phyloP scores from a whole-genome alignment of 495 filamentous ascomycete genomes.

The Neurospora africana region DNA sequence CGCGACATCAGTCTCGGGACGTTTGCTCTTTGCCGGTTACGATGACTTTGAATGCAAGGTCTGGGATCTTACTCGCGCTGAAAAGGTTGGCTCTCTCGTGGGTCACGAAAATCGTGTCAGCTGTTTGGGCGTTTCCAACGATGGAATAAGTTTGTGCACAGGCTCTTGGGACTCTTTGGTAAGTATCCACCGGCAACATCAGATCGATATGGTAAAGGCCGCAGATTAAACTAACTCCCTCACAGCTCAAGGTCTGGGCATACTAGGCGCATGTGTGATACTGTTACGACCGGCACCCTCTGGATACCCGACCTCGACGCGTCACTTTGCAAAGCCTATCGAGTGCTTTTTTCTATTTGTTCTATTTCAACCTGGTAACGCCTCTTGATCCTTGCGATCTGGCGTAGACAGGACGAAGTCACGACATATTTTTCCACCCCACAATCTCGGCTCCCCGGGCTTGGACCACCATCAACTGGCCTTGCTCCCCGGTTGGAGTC shows the following conservation, averaged over 20 bases:
- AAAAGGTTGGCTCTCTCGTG: conserved; percentile 90
- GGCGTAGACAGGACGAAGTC: conserved; percentile 44
- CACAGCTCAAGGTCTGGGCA: conserved; percentile 81
- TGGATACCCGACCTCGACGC: conserved; percentile 22
- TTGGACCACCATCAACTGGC: conserved; percentile 11
- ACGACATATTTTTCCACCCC: conserved; percentile 38
- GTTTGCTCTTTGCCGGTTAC: conserved; percentile 93
- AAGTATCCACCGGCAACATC: conserved; percentile 30
- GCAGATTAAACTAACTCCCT: conserved; percentile 16
- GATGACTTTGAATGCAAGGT: conserved; percentile 99
- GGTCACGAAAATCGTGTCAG: conserved; percentile 98
- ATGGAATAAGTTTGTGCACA: conserved; percentile 97
- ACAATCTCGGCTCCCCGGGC: conserved; percentile 22
- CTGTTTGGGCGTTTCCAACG: conserved; percentile 96
- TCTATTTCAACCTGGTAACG: conserved; percentile 34
- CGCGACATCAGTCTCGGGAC: conserved; percentile 92
- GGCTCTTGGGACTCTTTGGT: conserved; percentile 99
- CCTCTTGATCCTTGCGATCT: conserved; percentile 34
- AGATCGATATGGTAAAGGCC: not conserved
- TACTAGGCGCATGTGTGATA: conserved; percentile 34
- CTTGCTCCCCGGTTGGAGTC: not conserved
- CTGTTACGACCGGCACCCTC: conserved; percentile 15
- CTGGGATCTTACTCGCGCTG: conserved; percentile 93
- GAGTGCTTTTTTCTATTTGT: conserved; percentile 21
- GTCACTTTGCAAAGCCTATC: conserved; percentile 22